Percentiles rank a stretch among this genome's conserved stretches.
Evolutionary conservation across 352 stramenopile genomes (phyloP).

Genomic region (Phytophthora cajani): DNA sequence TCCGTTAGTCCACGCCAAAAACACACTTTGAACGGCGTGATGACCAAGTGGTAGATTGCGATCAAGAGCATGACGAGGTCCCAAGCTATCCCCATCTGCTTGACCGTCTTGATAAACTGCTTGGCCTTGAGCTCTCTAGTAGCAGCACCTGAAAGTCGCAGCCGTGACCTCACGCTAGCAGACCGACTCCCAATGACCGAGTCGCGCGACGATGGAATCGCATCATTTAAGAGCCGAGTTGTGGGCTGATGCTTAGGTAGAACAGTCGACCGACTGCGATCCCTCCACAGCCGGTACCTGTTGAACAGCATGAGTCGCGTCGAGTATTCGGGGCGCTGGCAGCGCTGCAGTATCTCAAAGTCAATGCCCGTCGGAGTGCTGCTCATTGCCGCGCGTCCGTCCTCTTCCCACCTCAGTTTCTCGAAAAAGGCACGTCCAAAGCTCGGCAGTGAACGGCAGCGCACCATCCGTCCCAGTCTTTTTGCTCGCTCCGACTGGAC

Average conservation of each 20-base stretch:
- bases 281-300: conserved; percentile 45
- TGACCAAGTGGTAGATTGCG: conserved; percentile 49
- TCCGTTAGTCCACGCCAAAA: conserved; percentile 54
- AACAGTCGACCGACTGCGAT: conserved; percentile 5
- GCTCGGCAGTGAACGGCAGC: conserved; percentile 54
- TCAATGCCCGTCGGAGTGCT: conserved; percentile 35
- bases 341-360: conserved; percentile 68
- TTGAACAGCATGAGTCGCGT: conserved; percentile 52
- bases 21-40: conserved; percentile 64
- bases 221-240: conserved; percentile 9
- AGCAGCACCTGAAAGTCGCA: conserved; percentile 10
- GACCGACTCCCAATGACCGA: background rate
- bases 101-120: conserved; percentile 52
- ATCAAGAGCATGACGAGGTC: conserved; percentile 57
- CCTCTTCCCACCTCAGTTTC: conserved; percentile 12
- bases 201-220: conserved; percentile 8
- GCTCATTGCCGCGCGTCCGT: background rate
- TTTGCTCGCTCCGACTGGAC: conserved; percentile 10
- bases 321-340: conserved; percentile 53
- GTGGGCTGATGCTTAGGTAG: conserved; percentile 6
- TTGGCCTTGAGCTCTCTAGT: conserved; percentile 30
- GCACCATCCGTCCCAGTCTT: conserved; percentile 38
- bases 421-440: conserved; percentile 59
- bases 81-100: conserved; percentile 49
- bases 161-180: background rate